A percentile compares a stretch with the other conserved stretches of the same genome.
Evolutionary conservation across 768 basidiomycete genomes (phyloP).

Genomic region (Hydnum rufescens): DNA sequence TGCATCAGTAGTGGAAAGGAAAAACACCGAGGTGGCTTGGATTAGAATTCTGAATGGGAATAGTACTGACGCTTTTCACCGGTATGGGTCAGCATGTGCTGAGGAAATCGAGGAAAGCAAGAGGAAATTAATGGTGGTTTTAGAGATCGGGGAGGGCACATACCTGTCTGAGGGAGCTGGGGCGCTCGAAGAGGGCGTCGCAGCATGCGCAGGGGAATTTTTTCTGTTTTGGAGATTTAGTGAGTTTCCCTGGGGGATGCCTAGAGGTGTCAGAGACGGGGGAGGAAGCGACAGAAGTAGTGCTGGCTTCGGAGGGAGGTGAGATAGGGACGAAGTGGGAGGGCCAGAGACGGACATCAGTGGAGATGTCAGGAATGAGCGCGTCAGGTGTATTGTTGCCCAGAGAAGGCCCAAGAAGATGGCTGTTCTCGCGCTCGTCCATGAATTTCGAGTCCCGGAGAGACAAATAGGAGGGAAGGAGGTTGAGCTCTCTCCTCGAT

Average conservation of each 20-base stretch:
- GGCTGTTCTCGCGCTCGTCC: too few relatives aligned
- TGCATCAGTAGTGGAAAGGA: neutral
- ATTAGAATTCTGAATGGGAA: neutral
- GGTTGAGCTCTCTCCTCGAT: too few relatives aligned
- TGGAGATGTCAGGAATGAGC: too few relatives aligned
- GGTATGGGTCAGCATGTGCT: conserved; percentile 9
- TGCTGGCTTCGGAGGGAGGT: neutral
- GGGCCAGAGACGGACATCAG: neutral
- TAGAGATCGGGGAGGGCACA: neutral
- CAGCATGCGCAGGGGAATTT: neutral
- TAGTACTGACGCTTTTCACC: conserved; percentile 7
- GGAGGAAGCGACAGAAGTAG: neutral
- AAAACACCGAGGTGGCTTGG: neutral
- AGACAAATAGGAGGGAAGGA: too few relatives aligned
- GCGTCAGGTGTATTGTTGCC: too few relatives aligned
- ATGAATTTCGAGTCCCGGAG: too few relatives aligned
- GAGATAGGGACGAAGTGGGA: neutral
- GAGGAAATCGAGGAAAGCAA: neutral
- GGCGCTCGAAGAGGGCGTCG: neutral
- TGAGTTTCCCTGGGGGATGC: neutral
- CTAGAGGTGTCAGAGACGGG: neutral
- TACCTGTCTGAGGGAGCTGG: neutral
- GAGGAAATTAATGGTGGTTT: neutral
- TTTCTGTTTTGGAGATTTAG: neutral
- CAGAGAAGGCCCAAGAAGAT: too few relatives aligned